Conservation (phyloP, 2,329 filamentous ascomycete genomes). For the Nakataea oryzae region DNA sequence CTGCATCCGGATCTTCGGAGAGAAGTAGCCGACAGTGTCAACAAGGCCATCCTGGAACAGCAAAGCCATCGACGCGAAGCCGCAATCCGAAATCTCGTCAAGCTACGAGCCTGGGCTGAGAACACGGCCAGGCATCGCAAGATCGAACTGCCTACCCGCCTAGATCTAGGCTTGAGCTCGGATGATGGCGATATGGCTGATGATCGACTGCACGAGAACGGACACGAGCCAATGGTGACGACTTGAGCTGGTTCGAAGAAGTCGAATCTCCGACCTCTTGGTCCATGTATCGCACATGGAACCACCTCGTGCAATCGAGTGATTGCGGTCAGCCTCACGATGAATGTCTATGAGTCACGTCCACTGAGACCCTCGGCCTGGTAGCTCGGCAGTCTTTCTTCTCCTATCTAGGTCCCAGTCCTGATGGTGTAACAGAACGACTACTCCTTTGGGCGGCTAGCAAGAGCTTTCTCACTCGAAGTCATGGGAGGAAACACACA, state of each 20-base stretch:
- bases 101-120: constrained; percentile 80
- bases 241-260: constrained; percentile 21
- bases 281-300: no score
- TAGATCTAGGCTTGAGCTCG: constrained; percentile 27
- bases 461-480: background rate
- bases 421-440: background rate
- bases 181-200: constrained; percentile 21
- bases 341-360: background rate
- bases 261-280: background rate
- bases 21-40: constrained; percentile 79
- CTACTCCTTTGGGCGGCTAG: background rate
- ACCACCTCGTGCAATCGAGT: background rate
- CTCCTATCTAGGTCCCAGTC: background rate
- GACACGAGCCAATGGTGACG: constrained; percentile 42
- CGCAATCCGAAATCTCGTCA: constrained; percentile 70
- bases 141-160: constrained; percentile 26
- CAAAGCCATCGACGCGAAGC: constrained; percentile 68
- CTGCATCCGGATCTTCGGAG: constrained; percentile 71
- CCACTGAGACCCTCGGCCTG: background rate
- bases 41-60: constrained; percentile 71
- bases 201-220: constrained; percentile 23
- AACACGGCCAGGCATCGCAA: constrained; percentile 38
- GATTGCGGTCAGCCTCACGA: background rate
- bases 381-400: background rate
- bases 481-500: background rate